Conservation (phyloP, 2,329 filamentous ascomycete species). For the Uncinocarpus reesii region DNA sequence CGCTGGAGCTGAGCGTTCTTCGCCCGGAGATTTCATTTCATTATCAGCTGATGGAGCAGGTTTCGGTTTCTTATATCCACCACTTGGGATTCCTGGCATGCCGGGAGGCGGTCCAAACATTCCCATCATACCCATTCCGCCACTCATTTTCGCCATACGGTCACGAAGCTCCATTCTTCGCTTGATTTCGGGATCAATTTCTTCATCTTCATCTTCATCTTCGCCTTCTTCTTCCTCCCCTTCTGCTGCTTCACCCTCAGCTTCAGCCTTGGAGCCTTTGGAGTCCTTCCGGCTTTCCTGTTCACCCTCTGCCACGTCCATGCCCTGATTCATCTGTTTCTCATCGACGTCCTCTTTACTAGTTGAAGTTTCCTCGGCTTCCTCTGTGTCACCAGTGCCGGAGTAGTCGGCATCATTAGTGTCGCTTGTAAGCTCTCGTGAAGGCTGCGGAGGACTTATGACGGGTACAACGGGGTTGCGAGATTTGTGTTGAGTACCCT, state of each 20-base stretch:
- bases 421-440: conserved; percentile 49
- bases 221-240: conserved; percentile 41
- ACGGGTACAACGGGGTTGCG: conserved; percentile 28
- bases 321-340: conserved; percentile 21
- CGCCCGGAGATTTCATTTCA: conserved; percentile 25
- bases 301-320: conserved; percentile 12
- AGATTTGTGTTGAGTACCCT: conserved; percentile 17
- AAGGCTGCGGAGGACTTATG: conserved; percentile 29
- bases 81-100: conserved; percentile 39
- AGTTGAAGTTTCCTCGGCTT: conserved; percentile 51
- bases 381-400: conserved; percentile 53
- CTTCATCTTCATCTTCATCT: conserved; percentile 62
- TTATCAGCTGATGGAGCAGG: conserved; percentile 36
- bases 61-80: conserved; percentile 34
- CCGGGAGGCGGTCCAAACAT: conserved; percentile 65
- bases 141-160: conserved; percentile 97
- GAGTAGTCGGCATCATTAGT: conserved; percentile 58
- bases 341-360: conserved; percentile 69
- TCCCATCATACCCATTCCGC: conserved; percentile 90
- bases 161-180: conserved; percentile 81
- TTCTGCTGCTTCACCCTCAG: conserved; percentile 27
- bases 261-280: no score
- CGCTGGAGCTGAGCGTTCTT: conserved; percentile 23
- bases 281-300: conserved; percentile 36
- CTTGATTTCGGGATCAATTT: conserved; percentile 75